Evolutionary conservation across 2,329 filamentous ascomycete species (phyloP).

Genomic region (Colletotrichum godetiae): DNA sequence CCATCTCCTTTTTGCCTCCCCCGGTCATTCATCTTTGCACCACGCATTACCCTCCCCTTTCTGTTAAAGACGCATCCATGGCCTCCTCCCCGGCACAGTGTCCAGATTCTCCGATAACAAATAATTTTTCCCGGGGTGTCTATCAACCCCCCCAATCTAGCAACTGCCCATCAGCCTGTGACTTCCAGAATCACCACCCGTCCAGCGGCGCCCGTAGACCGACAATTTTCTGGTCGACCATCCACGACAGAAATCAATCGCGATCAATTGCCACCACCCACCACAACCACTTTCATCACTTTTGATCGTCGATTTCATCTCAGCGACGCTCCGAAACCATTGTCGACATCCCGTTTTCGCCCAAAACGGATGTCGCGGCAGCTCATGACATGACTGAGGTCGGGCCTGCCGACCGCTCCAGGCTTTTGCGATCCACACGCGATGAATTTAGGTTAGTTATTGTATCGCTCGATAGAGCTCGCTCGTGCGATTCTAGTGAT

Average conservation of each 20-base stretch:
- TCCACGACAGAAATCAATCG: slow-evolving; percentile 37
- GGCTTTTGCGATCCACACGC: slow-evolving; percentile 74
- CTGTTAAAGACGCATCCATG: slow-evolving; percentile 18
- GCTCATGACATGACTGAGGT: slow-evolving; percentile 79
- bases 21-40: neutral
- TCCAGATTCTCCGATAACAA: slow-evolving; percentile 33
- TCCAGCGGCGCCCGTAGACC: slow-evolving; percentile 32
- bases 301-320: slow-evolving; percentile 43
- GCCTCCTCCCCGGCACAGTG: slow-evolving; percentile 18
- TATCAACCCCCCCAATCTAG: slow-evolving; percentile 35
- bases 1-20: slow-evolving; percentile 22
- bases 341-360: slow-evolving; percentile 66
- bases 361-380: slow-evolving; percentile 77
- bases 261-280: slow-evolving; percentile 36
- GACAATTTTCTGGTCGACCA: slow-evolving; percentile 36
- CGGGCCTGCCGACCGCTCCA: slow-evolving; percentile 72
- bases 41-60: neutral
- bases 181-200: slow-evolving; percentile 34
- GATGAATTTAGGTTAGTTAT: slow-evolving; percentile 69
- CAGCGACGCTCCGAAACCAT: slow-evolving; percentile 45
- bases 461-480: slow-evolving; percentile 56
- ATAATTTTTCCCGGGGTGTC: slow-evolving; percentile 33
- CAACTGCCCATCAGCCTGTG: slow-evolving; percentile 30
- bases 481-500: slow-evolving; percentile 62
- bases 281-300: slow-evolving; percentile 35